phyloP scores from a whole-genome alignment of 768 basidiomycete genomes.

The Boletus rubroflammeus region DNA sequence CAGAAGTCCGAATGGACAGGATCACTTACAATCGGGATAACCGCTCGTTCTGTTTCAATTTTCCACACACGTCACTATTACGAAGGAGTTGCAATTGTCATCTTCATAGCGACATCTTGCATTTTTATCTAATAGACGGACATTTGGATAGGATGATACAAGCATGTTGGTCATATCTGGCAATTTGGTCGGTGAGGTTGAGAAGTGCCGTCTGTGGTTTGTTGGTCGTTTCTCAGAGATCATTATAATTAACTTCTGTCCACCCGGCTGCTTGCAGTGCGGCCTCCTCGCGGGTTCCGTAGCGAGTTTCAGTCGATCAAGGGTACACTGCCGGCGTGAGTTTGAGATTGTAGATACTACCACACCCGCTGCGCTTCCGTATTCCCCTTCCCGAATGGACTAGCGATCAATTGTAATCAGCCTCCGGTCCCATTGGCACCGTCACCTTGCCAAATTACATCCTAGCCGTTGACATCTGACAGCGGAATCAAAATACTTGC shows the following conservation, averaged over 20 bases:
- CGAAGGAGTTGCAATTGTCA: constrained; percentile 25
- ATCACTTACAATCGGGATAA: constrained; percentile 24
- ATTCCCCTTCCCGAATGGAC: neutral
- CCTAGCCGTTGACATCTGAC: constrained; percentile 23
- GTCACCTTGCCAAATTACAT: constrained; percentile 1
- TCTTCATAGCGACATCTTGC: constrained; percentile 21
- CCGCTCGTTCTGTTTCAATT: constrained; percentile 9
- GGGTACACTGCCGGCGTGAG: neutral
- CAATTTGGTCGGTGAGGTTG: constrained; percentile 17
- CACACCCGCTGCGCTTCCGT: neutral
- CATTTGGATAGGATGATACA: constrained; percentile 30
- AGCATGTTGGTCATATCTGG: constrained; percentile 26
- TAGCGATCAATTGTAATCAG: constrained; percentile 18
- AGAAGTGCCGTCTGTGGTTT: constrained; percentile 14
- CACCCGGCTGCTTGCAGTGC: constrained; percentile 28
- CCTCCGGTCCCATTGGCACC: constrained; percentile 10
- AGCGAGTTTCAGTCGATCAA: constrained; percentile 13
- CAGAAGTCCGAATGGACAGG: constrained; percentile 15
- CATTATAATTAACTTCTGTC: constrained; percentile 23
- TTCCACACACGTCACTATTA: constrained; percentile 10
- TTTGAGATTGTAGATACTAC: neutral
- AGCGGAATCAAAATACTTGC: constrained; percentile 30
- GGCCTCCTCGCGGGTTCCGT: constrained; percentile 27
- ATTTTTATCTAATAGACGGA: constrained; percentile 37
- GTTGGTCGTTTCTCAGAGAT: constrained; percentile 9